phyloP scores from a whole-genome alignment of 2,329 filamentous ascomycete genomes.

The Corniculantispora saksenae region DNA sequence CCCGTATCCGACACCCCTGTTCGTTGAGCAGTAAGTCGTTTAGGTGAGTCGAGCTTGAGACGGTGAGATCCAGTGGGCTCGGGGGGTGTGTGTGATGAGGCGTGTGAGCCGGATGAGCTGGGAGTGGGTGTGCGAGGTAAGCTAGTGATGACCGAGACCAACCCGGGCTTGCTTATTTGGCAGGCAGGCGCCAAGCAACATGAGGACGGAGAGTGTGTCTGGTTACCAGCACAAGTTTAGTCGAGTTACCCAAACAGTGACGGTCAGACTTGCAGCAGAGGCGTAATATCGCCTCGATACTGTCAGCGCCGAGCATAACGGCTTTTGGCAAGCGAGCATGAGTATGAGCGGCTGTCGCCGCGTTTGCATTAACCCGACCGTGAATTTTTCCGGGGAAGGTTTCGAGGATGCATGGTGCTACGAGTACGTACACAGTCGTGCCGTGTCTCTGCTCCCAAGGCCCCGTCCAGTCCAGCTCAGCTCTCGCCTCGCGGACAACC shows the following conservation, averaged over 20 bases:
- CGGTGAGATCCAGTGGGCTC: constrained; percentile 15
- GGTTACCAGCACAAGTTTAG: neutral
- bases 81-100: constrained; percentile 10
- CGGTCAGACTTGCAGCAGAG: constrained; percentile 6
- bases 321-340: neutral
- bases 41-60: constrained; percentile 9
- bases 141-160: constrained; percentile 10
- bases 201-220: neutral
- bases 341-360: neutral
- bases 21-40: neutral
- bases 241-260: constrained; percentile 1
- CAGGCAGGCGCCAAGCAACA: neutral
- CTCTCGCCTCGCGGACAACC: constrained; percentile 5
- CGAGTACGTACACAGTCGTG: no score
- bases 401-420: neutral
- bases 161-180: constrained; percentile 9
- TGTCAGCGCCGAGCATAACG: constrained; percentile 11
- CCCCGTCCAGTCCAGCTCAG: neutral
- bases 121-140: constrained; percentile 17
- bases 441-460: neutral
- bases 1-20: constrained; percentile 20
- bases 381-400: neutral
- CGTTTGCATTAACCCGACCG: constrained; percentile 7
- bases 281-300: neutral
- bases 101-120: constrained; percentile 7